Evolutionary conservation across 2,329 filamentous ascomycete genomes (phyloP), one percentile per base, ranked within the genome.

Genomic region (Aureobasidium lini): DNA sequence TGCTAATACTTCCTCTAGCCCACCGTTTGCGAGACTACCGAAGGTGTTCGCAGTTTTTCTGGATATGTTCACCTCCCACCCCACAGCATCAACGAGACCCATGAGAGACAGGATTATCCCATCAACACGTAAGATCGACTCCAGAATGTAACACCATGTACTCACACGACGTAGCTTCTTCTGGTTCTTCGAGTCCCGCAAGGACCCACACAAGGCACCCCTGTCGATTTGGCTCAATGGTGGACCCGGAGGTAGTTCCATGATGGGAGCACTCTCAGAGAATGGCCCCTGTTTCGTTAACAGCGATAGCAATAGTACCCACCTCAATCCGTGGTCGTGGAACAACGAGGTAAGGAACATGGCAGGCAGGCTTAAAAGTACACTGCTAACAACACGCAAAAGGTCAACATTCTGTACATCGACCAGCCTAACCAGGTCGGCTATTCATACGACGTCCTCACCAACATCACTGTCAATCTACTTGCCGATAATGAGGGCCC

Each of bases 351-450:
- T 56, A 46, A 23, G 6, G n/a, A 0, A 2, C 2, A 40, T 13
- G 8, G 15, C 31, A 10, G 28, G 29, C 16, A 8, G 13, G 28
- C 10, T n/a, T 28, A 9, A 37, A n/a, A 16, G 11, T 5, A 39
- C 31, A 39, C 6, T 16, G 53, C 40, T 57, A n/a, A 57, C 23
- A 3, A 23, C 5, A 48, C 11, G 31, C 29, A 60, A 16, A 15
- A 61, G 52, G 72, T 73, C 44, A 77, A 77, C 59, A 73, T 77
- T 70, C 77, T 88, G 8, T 88, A 84, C 68, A 78, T 88, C 56
- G 84, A 88, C 63, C 83, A 87, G 70, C 86, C 81, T 0, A 77
- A 76, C 3, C 78, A 83, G 62, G 78, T 81, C 8, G 82, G 83
- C 0, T 78, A 83, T 64, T 81, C 77, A 43, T 63, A 63, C 31